Conservation (phyloP, 2,329 filamentous ascomycete genomes). For the Fusarium metavorans region DNA sequence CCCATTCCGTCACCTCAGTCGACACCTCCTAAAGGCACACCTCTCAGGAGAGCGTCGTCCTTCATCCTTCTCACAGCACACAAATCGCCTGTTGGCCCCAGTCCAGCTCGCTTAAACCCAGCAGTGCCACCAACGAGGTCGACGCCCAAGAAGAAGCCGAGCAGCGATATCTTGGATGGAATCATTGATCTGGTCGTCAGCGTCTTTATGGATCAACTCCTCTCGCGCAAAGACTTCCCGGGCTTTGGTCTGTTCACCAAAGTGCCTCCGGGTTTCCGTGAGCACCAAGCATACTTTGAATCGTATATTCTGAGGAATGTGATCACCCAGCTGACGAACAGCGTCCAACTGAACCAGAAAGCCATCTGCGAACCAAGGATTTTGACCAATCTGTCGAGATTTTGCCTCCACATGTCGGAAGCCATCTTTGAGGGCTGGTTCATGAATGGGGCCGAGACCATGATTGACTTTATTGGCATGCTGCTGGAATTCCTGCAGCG, state of each 20-base stretch:
- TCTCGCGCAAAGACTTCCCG: slow-evolving; percentile 88
- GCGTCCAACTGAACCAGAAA: slow-evolving; percentile 78
- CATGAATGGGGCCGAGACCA: slow-evolving; percentile 83
- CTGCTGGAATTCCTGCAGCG: slow-evolving; percentile 90
- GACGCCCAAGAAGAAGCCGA: slow-evolving; percentile 63
- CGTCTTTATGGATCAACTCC: slow-evolving; percentile 87
- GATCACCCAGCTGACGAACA: slow-evolving; percentile 76
- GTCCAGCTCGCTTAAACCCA: slow-evolving; percentile 70
- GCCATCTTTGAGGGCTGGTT: slow-evolving; percentile 98
- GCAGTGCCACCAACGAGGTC: slow-evolving; percentile 54
- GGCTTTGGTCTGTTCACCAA: slow-evolving; percentile 89
- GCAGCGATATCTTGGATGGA: slow-evolving; percentile 79
- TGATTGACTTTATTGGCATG: slow-evolving; percentile 88
- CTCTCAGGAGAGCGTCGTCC: slow-evolving; percentile 84
- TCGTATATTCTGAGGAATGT: slow-evolving; percentile 86
- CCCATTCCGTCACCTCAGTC: slow-evolving; percentile 63
- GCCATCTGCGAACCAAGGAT: slow-evolving; percentile 83
- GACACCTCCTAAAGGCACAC: slow-evolving; percentile 65
- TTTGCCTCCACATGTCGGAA: slow-evolving; percentile 85
- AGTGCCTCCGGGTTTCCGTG: slow-evolving; percentile 90
- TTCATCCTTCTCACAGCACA: slow-evolving; percentile 89
- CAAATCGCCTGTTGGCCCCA: slow-evolving; percentile 67
- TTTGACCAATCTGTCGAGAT: slow-evolving; percentile 86
- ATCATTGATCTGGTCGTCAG: slow-evolving; percentile 82
- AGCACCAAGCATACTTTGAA: slow-evolving; percentile 95